A percentile compares a stretch with the other conserved stretches of the same genome.
phyloP scores from a whole-genome alignment of 2,329 filamentous ascomycete species.

The Venturia carpophila region DNA sequence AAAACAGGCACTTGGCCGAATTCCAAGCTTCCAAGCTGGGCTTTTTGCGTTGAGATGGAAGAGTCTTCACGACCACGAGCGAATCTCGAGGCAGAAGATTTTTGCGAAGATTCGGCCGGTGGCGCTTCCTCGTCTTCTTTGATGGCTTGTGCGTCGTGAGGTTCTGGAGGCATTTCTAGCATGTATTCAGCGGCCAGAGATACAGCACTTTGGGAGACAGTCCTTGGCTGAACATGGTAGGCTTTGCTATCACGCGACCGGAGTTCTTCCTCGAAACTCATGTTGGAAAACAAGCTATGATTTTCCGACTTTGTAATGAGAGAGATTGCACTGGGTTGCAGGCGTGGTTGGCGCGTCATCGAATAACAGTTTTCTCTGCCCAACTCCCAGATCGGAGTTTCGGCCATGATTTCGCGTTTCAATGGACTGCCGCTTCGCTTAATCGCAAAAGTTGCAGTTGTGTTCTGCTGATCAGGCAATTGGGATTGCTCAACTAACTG shows the following conservation, averaged over 20 bases:
- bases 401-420: not conserved
- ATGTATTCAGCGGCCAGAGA: constrained; percentile 24
- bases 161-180: constrained; percentile 23
- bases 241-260: not conserved
- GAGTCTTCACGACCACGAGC: not conserved
- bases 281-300: constrained; percentile 1
- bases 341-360: not conserved
- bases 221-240: not conserved
- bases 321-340: not conserved
- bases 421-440: constrained; percentile 14
- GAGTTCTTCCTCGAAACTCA: constrained; percentile 7
- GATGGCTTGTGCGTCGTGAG: constrained; percentile 19
- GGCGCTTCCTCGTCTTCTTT: not conserved
- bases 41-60: not conserved
- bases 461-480: not conserved
- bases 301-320: constrained; percentile 8
- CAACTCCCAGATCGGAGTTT: not conserved
- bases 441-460: not conserved
- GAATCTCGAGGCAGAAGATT: not conserved
- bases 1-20: not conserved
- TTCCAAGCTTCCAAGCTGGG: not conserved
- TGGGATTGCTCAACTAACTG: not conserved
- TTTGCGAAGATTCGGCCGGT: not conserved
- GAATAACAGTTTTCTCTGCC: not conserved
- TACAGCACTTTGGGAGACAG: constrained; percentile 12